Conservation (phyloP, 2,329 filamentous ascomycete genomes). For the Paradendryphiella salina region DNA sequence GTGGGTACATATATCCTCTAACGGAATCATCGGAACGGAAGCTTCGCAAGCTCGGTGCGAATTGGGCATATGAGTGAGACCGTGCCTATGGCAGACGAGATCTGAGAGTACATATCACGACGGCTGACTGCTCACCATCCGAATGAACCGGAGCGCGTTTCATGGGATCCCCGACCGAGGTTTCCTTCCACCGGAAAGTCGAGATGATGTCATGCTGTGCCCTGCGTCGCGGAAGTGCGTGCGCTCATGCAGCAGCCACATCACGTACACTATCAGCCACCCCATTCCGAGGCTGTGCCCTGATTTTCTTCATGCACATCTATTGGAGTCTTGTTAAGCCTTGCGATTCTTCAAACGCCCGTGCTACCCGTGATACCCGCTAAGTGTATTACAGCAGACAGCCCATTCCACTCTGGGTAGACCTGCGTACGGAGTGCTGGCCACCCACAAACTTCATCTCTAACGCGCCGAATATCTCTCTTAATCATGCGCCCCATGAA, state of each 20-base stretch:
- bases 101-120: slow-evolving; percentile 3
- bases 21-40: slow-evolving; percentile 14
- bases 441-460: not conserved
- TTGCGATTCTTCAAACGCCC: not conserved
- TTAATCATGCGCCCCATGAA: not conserved
- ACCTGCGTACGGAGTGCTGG: not conserved
- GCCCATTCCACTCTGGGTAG: not conserved
- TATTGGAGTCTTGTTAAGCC: not conserved
- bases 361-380: not conserved
- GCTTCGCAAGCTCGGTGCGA: not conserved
- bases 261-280: slow-evolving; percentile 7
- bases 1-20: slow-evolving; percentile 10
- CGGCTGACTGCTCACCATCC: slow-evolving; percentile 15
- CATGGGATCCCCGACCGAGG: not conserved
- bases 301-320: not conserved
- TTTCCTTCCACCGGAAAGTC: not conserved
- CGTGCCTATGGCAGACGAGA: not conserved
- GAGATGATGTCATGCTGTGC: slow-evolving; percentile 9
- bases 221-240: not conserved
- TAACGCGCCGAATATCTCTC: not conserved
- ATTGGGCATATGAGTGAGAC: slow-evolving; percentile 3
- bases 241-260: not conserved
- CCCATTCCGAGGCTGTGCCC: not conserved
- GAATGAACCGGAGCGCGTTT: slow-evolving; percentile 8
- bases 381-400: not conserved